Evolutionary conservation across 2,329 filamentous ascomycete genomes (phyloP).

Genomic region (Beauveria bassiana): DNA sequence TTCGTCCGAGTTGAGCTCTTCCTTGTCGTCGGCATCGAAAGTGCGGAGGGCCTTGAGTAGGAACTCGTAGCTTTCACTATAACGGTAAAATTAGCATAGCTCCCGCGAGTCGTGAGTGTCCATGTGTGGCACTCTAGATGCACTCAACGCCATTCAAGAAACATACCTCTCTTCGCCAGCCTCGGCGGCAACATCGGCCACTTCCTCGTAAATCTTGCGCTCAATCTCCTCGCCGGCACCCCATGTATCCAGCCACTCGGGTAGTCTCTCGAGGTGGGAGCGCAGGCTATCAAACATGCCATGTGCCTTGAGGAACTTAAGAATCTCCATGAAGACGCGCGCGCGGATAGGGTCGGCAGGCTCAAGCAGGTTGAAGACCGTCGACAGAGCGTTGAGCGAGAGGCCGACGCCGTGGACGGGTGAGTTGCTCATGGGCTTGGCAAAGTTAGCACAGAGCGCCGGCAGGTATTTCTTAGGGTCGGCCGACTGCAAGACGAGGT

Average conservation of each 20-base stretch:
- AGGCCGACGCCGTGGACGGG: slow-evolving; percentile 78
- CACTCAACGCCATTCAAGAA: not conserved
- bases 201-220: slow-evolving; percentile 75
- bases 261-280: slow-evolving; percentile 74
- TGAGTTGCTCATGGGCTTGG: slow-evolving; percentile 77
- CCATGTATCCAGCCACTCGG: slow-evolving; percentile 78
- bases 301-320: slow-evolving; percentile 70
- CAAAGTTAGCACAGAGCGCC: slow-evolving; percentile 81
- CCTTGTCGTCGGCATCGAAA: slow-evolving; percentile 48
- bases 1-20: slow-evolving; percentile 50
- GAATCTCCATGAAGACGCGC: slow-evolving; percentile 82
- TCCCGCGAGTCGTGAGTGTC: not conserved
- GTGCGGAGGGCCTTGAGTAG: slow-evolving; percentile 54
- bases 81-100: not conserved
- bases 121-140: not conserved
- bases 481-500: slow-evolving; percentile 80
- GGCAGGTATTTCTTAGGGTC: slow-evolving; percentile 82
- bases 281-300: slow-evolving; percentile 77
- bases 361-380: slow-evolving; percentile 90
- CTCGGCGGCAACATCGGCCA: slow-evolving; percentile 74
- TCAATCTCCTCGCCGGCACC: slow-evolving; percentile 72
- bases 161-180: slow-evolving; percentile 69
- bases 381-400: slow-evolving; percentile 83
- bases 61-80: slow-evolving; percentile 58
- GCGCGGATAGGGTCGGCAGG: slow-evolving; percentile 71